These are phyloP conservation scores for Clavispora carvajalis DNA, from an alignment of 805 yeast genomes.

Conservation along the genomic window DNA sequence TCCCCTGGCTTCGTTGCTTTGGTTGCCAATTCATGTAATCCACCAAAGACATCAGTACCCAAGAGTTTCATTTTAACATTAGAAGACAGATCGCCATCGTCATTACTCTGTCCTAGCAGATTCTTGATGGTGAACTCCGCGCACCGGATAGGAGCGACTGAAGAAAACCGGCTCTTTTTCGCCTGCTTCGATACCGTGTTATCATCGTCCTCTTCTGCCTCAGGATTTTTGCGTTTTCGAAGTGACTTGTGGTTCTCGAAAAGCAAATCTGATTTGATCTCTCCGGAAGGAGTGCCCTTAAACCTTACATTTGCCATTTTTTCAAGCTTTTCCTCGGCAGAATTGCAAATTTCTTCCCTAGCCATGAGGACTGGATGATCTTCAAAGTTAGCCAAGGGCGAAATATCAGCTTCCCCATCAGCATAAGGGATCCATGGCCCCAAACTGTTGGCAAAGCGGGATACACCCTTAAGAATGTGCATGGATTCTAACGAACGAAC, in stretches of 20 bases:
- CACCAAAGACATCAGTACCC: conserved; percentile 75
- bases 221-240: conserved; percentile 16
- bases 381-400: conserved; percentile 49
- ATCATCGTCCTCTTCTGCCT: conserved; percentile 12
- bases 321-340: conserved; percentile 20
- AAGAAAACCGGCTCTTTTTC: conserved; percentile 36
- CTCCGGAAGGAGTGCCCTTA: conserved; percentile 48
- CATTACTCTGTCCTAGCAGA: conserved; percentile 7
- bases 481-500: conserved; percentile 47
- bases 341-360: conserved; percentile 5
- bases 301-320: conserved; percentile 53
- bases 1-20: conserved; percentile 18
- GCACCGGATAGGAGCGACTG: conserved; percentile 55
- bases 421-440: conserved; percentile 78
- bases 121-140: conserved; percentile 42
- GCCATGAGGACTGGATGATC: conserved; percentile 32
- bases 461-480: conserved; percentile 54
- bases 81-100: conserved; percentile 11
- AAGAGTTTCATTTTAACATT: conserved; percentile 37
- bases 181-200: background rate
- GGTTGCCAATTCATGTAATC: conserved; percentile 62
- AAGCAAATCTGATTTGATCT: conserved; percentile 27
- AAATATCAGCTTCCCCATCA: conserved; percentile 55
- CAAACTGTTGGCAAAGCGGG: conserved; percentile 55
- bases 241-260: conserved; percentile 32